A percentile compares a stretch with the other conserved stretches of the same genome.
Conservation (phyloP, 768 basidiomycete species). For the Infundibulicybe gibba region DNA sequence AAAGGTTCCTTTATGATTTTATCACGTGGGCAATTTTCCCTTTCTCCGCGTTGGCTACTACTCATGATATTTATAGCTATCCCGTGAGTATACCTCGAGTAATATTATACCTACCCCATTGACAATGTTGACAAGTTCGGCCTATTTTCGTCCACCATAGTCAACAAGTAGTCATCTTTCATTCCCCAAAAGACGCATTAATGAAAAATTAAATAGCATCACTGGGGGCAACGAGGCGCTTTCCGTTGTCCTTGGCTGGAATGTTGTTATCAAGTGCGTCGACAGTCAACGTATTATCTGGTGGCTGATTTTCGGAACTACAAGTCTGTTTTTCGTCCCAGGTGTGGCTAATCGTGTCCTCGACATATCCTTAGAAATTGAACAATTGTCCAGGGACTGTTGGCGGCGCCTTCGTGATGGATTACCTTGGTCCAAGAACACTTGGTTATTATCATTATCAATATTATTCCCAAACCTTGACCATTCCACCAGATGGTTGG, state of each 20-base stretch:
- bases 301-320: neutral
- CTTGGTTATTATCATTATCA: slow-evolving; percentile 44
- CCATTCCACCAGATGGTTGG: slow-evolving; percentile 51
- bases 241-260: slow-evolving; percentile 77
- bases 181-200: neutral
- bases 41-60: neutral
- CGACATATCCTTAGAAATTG: neutral
- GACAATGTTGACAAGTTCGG: slow-evolving; percentile 48
- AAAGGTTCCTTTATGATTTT: slow-evolving; percentile 78
- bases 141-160: slow-evolving; percentile 73
- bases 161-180: slow-evolving; percentile 43
- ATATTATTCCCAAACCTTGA: neutral
- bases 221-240: slow-evolving; percentile 52
- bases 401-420: slow-evolving; percentile 72
- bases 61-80: slow-evolving; percentile 34
- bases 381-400: slow-evolving; percentile 58
- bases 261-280: slow-evolving; percentile 74
- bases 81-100: slow-evolving; percentile 43
- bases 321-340: slow-evolving; percentile 35
- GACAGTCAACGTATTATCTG: neutral
- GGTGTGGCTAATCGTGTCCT: slow-evolving; percentile 13
- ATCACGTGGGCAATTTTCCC: slow-evolving; percentile 48
- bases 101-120: neutral
- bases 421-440: slow-evolving; percentile 69
- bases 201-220: slow-evolving; percentile 33